These are phyloP conservation scores for Penicillium sumatraense DNA, from an alignment of 2,329 filamentous ascomycete species.

Conservation along the genomic window DNA sequence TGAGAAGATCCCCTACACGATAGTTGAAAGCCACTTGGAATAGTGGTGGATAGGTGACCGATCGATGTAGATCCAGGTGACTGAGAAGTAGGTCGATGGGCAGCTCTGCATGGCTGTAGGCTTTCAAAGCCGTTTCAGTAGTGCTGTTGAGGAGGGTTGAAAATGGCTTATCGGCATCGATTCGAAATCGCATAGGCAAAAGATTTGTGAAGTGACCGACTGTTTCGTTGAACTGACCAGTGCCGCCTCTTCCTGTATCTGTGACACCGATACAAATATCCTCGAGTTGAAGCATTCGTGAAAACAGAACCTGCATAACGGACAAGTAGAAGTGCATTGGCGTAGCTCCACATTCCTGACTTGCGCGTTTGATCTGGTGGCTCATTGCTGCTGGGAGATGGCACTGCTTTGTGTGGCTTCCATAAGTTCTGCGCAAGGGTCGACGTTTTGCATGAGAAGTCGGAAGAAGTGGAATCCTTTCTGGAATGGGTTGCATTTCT, in stretches of 20 bases:
- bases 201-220: conserved; percentile 49
- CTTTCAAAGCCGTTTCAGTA: conserved; percentile 32
- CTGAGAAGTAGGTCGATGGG: conserved; percentile 55
- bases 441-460: not conserved
- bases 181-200: conserved; percentile 35
- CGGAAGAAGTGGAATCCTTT: not conserved
- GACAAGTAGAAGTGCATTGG: conserved; percentile 44
- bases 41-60: conserved; percentile 45
- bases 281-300: conserved; percentile 25
- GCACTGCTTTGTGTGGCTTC: not conserved
- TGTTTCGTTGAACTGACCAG: conserved; percentile 22
- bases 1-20: conserved; percentile 20
- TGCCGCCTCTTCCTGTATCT: conserved; percentile 42
- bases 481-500: not conserved
- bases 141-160: not conserved
- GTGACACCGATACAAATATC: conserved; percentile 50
- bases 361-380: not conserved
- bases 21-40: conserved; percentile 57
- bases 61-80: conserved; percentile 44
- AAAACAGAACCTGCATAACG: conserved; percentile 36
- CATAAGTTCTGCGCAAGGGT: not conserved
- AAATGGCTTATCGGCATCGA: not conserved
- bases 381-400: not conserved
- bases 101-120: conserved; percentile 40
- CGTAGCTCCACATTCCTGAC: conserved; percentile 12